Base-by-base conservation (phyloP, 129 eudicot genomes). In the Centella asiatica region DNA sequence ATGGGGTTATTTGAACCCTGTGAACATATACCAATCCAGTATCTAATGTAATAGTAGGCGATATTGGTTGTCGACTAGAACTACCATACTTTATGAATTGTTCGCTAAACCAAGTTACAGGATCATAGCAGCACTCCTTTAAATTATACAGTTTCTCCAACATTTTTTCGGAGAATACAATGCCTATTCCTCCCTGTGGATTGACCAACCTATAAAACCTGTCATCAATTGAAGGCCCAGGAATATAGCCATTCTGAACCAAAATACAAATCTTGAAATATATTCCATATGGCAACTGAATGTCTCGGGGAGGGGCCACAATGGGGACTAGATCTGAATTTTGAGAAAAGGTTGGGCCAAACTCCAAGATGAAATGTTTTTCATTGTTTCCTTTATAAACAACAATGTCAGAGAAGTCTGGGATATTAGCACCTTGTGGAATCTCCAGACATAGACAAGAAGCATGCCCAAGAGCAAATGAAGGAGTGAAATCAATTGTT, bases 161-260 rank as follows among this genome's bases (percentile, higher is more conserved):
- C 19, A 26, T 14, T n/a, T 48, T 12, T 48, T 48, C 54, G 13
- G 84, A 69, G 46, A 62, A 61, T 4, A 53, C 58, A 15, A 65
- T 64, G 52, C 71, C 37, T 18, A 62, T 44, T 27, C 60, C 40
- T 50, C 66, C 74, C 32, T 22, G 64, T 18, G 97, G 97, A 79
- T 86, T 83, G 64, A 86, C 73, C 67, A 84, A 49, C 49, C 64
- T 77, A 48, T 59, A 87, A 63, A 92, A 92, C 2, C 5, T 50
- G 40, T 34, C 64, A 76, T 82, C 76, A 7, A 92, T 75, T 15
- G 62, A 77, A 3, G 87, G 88, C 32, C 95, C 95, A 0, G 98
- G 80, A 29, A 92, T 61, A 69, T 85, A 84, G 45, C 98, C 98
- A 32, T 72, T 73, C 54, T 92, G 95, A 42, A 87, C 95, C 74